Percentiles rank a stretch among this genome's conserved stretches.
Conservation (phyloP, 495 filamentous ascomycete species). For the Evansstolkia leycettana region DNA sequence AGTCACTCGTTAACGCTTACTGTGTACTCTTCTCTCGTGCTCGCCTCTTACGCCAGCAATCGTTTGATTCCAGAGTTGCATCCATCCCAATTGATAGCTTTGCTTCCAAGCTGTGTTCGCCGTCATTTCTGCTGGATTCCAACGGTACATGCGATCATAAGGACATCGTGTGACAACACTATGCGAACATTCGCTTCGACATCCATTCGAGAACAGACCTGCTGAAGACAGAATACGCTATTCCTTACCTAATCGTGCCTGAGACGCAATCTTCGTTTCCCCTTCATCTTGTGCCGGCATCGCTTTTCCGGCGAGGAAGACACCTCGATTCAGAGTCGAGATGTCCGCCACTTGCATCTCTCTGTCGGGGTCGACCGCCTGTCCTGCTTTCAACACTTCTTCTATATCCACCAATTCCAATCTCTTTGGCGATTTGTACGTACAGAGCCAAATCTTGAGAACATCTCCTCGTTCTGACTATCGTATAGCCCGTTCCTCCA, state of each 20-base stretch:
- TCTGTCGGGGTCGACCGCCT: conserved; percentile 63
- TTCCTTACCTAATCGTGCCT: no score
- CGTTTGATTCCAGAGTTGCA: no score
- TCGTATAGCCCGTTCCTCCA: conserved; percentile 68
- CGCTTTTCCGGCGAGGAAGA: conserved; percentile 11
- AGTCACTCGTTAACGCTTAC: conserved; percentile 29
- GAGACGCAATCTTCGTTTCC: background rate
- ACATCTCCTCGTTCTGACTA: conserved; percentile 15
- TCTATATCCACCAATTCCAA: conserved; percentile 64
- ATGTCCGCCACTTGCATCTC: conserved; percentile 57
- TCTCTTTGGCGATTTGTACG: conserved; percentile 67
- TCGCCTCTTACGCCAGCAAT: no score
- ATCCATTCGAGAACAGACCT: no score
- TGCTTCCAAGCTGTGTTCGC: no score
- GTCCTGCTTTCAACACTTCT: conserved; percentile 70
- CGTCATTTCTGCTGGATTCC: no score
- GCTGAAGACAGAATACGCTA: no score
- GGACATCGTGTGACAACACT: no score
- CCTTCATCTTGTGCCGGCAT: background rate
- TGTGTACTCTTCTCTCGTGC: no score
- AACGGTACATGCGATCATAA: no score
- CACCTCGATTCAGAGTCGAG: conserved; percentile 4
- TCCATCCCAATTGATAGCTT: no score
- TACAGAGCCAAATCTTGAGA: conserved; percentile 10
- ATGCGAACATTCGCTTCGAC: no score